Evolutionary conservation across 1,284 basidiomycete species (phyloP).

Genomic region (Peniophora sp.): DNA sequence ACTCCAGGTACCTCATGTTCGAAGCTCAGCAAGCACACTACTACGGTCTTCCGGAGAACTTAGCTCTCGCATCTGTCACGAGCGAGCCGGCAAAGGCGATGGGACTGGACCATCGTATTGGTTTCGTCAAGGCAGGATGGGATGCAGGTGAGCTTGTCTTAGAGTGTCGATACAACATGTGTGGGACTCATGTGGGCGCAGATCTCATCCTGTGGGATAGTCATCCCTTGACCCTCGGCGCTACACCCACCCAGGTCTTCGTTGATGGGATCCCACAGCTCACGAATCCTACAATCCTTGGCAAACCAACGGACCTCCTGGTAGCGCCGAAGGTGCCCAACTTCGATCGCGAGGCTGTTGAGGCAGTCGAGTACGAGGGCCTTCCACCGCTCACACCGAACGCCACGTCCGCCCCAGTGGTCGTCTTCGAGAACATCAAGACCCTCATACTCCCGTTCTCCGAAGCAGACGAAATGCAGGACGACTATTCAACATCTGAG

Average conservation of each 20-base stretch:
- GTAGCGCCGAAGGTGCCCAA: constrained; percentile 44
- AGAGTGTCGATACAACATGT: constrained; percentile 21
- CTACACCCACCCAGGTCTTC: constrained; percentile 61
- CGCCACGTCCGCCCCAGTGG: constrained; percentile 22
- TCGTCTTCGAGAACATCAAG: constrained; percentile 56
- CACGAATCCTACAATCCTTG: constrained; percentile 24
- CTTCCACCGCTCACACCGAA: constrained; percentile 49
- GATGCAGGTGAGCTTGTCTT: constrained; percentile 25
- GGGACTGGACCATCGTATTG: constrained; percentile 62
- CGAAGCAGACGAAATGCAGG: constrained; percentile 10
- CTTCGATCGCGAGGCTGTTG: constrained; percentile 48
- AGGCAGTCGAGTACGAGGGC: constrained; percentile 50
- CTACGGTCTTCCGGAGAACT: constrained; percentile 37
- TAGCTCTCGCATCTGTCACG: constrained; percentile 52
- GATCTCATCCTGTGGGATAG: constrained; percentile 85
- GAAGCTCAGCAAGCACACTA: constrained; percentile 68
- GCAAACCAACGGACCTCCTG: constrained; percentile 43
- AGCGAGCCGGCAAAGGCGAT: constrained; percentile 53
- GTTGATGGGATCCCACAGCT: constrained; percentile 62
- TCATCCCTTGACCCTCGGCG: constrained; percentile 69
- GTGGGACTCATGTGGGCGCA: constrained; percentile 12
- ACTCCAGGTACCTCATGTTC: constrained; percentile 58
- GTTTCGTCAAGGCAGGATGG: constrained; percentile 39
- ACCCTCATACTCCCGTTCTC: constrained; percentile 27
- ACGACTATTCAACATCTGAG: constrained; percentile 14